Base-by-base conservation (phyloP, 768 basidiomycete species). In the Roridomyces roridus region DNA sequence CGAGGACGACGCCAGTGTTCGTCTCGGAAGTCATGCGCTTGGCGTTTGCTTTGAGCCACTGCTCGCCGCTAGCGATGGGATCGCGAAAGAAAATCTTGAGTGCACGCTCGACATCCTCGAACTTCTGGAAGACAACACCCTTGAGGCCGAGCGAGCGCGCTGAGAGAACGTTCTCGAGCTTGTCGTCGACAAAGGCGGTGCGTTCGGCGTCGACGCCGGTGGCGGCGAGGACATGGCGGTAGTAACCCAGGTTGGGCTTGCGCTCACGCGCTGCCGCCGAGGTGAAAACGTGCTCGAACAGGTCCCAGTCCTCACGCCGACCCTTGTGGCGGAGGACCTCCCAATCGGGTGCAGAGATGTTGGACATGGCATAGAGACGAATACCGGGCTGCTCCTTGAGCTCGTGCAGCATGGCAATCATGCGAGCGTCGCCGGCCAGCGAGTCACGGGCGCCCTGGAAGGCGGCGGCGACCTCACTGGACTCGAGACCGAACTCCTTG, bases 141-240 rank as follows among this genome's bases (percentile, higher is more conserved):
- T 70, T 64, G 35, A 80, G 68, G 15, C 80, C 80, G 10, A 80
- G 65, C 0, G 75, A 77, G 4, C 74, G 74, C 4, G 79, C 80
- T 1, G 73, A 65, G 4, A 74, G 60, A 7, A 81, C 74, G 48
- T 80, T 79, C 56, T 79, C 77, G 11, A 66, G 60, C 43, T 74
- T 73, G 65, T 79, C 77, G 45, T 80, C 80, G 21, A 81, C 70
- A 56, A 80, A 80, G 18, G 78, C 70, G 6, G 73, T 71, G 0
- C 65, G 66, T 0, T 47, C 35, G 1, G 79, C 76, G 44, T 79
- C 73, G 9, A 70, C 57, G 28, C 71, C 68, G n/a, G 70, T 72
- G n/a, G 72, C 63, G 20, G 63, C 63, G 8, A 80, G 57, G 7
- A 81, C 76, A 44, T 69, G 63, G 23, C 66, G 65, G 68, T 72